Conservation (phyloP, 306 rosid genomes). For the Vigna nakashimae region DNA sequence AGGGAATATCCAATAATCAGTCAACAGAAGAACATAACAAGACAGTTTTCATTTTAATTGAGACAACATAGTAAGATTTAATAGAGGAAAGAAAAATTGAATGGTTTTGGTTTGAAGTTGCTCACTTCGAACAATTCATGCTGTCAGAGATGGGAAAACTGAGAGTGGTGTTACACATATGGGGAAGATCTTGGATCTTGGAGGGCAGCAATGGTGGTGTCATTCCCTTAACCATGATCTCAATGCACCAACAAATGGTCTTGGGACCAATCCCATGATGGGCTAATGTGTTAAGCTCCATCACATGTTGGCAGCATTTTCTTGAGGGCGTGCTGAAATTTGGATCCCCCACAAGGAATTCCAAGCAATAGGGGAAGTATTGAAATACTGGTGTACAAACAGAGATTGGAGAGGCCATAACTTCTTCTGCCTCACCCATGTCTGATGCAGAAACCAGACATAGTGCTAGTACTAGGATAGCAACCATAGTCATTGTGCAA, state of each 20-base stretch:
- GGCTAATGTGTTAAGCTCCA: constrained; percentile 43
- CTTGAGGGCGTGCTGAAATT: neutral
- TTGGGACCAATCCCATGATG: constrained; percentile 29
- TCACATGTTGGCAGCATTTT: constrained; percentile 44
- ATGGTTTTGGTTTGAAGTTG: neutral
- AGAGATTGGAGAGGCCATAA: neutral
- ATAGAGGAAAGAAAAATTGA: neutral
- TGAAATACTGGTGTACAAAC: constrained; percentile 40
- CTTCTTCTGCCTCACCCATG: neutral
- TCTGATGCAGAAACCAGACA: constrained; percentile 10
- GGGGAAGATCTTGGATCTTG: constrained; percentile 39
- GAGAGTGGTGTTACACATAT: constrained; percentile 44
- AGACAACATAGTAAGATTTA: neutral
- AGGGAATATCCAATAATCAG: constrained; percentile 20
- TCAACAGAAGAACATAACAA: neutral
- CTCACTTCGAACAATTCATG: constrained; percentile 55
- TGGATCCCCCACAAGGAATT: constrained; percentile 39
- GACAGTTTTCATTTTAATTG: neutral
- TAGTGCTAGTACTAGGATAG: constrained; percentile 7
- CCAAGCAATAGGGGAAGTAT: constrained; percentile 47
- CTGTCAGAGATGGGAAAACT: constrained; percentile 54
- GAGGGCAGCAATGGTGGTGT: constrained; percentile 31
- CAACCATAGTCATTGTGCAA: constrained; percentile 15
- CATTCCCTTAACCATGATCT: constrained; percentile 44
- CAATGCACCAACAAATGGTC: constrained; percentile 47